These are phyloP conservation scores for Caloboletus inedulis DNA, from an alignment of 1,284 basidiomycete genomes.

Conservation along the genomic window DNA sequence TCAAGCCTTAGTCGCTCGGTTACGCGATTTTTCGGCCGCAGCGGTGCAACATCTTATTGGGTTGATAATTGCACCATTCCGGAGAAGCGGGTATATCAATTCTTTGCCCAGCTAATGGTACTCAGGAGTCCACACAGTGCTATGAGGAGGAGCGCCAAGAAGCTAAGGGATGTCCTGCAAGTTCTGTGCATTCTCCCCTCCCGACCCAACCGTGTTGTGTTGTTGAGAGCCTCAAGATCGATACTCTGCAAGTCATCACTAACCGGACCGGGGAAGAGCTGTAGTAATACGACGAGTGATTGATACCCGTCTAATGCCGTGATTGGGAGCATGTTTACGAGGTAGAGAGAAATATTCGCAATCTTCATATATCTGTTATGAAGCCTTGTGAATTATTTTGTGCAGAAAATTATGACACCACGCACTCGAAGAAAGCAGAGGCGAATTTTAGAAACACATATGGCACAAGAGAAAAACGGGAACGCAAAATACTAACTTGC, in stretches of 20 bases:
- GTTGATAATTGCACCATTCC: not conserved
- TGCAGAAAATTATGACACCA: conserved; percentile 7
- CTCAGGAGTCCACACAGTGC: conserved; percentile 25
- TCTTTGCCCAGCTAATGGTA: conserved; percentile 17
- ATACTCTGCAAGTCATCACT: conserved; percentile 2
- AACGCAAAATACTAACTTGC: conserved; percentile 46
- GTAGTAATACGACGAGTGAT: conserved; percentile 43
- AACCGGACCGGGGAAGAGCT: conserved; percentile 19
- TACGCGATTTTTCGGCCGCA: not conserved
- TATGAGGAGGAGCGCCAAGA: conserved; percentile 24
- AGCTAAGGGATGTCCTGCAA: conserved; percentile 18
- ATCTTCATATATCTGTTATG: conserved; percentile 55
- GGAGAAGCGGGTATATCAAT: conserved; percentile 8
- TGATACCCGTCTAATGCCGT: conserved; percentile 60
- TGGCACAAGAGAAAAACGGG: conserved; percentile 47
- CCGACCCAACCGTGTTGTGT: not conserved
- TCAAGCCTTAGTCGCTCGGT: not conserved
- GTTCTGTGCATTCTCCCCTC: conserved; percentile 20
- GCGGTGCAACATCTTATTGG: not conserved
- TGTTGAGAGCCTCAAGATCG: conserved; percentile 22
- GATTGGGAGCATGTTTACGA: conserved; percentile 72
- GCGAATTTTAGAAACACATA: conserved; percentile 39
- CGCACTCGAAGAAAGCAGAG: conserved; percentile 48
- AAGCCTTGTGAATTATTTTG: not conserved
- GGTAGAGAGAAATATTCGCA: conserved; percentile 63